Conservation (phyloP, 805 yeast genomes). For the Diddensiella santjacobensis region DNA sequence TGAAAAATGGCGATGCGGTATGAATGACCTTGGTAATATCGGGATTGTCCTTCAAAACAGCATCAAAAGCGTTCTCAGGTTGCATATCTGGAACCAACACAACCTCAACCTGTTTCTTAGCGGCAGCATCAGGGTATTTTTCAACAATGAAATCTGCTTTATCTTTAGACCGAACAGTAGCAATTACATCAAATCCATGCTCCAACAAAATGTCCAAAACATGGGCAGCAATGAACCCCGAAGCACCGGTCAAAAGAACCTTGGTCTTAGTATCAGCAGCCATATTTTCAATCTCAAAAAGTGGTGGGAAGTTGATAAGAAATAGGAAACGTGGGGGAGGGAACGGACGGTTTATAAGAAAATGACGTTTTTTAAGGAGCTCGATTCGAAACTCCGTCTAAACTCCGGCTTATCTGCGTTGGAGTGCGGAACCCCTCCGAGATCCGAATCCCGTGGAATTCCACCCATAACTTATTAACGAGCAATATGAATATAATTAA, state of each 20-base stretch:
- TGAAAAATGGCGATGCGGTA: conserved; percentile 40
- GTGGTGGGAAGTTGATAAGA: background rate
- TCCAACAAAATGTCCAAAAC: conserved; percentile 32
- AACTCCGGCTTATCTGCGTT: too few relatives aligned
- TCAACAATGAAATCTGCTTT: conserved; percentile 31
- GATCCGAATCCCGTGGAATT: too few relatives aligned
- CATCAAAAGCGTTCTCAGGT: conserved; percentile 45
- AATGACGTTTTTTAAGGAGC: too few relatives aligned
- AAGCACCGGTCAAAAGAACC: conserved; percentile 25
- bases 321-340: background rate
- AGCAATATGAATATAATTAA: too few relatives aligned
- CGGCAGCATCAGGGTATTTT: conserved; percentile 24
- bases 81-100: conserved; percentile 33
- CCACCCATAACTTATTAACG: too few relatives aligned
- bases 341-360: background rate
- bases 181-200: conserved; percentile 42
- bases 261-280: background rate
- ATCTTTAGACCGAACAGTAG: conserved; percentile 43
- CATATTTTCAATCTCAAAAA: background rate
- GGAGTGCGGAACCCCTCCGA: too few relatives aligned
- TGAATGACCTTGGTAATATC: conserved; percentile 37
- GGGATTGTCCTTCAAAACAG: conserved; percentile 38
- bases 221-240: conserved; percentile 26
- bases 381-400: too few relatives aligned
- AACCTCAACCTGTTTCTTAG: conserved; percentile 23